These are phyloP conservation scores for Artomyces pyxidatus DNA, from an alignment of 768 basidiomycete genomes.

Conservation along the genomic window DNA sequence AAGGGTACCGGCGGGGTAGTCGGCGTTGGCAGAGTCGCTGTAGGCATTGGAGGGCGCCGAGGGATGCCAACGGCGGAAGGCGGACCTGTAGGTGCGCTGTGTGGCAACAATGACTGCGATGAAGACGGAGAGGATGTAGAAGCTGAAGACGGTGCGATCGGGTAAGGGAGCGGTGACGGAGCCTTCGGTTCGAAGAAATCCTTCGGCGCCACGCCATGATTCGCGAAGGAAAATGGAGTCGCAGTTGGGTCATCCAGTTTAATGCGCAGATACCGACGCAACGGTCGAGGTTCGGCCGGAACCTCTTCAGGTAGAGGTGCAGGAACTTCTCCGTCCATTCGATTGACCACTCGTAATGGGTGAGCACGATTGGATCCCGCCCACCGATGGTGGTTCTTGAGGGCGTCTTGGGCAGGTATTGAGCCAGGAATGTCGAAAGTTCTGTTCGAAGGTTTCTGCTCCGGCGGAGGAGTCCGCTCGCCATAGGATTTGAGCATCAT, in stretches of 20 bases:
- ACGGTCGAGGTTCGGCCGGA: no score
- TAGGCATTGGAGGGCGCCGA: constrained; percentile 19
- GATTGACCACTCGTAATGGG: no score
- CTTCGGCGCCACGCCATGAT: neutral
- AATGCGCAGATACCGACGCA: no score
- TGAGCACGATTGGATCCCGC: no score
- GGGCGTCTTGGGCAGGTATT: no score
- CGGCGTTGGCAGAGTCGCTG: constrained; percentile 14
- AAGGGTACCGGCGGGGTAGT: constrained; percentile 7
- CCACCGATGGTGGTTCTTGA: no score
- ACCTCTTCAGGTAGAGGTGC: no score
- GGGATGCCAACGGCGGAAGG: constrained; percentile 7
- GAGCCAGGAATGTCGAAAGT: no score
- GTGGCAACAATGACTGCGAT: neutral
- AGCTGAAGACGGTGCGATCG: neutral
- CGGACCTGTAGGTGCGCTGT: neutral
- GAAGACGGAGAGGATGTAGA: neutral
- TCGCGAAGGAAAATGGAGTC: constrained; percentile 5
- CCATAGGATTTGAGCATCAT: neutral
- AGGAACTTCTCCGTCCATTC: no score
- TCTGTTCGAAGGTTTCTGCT: neutral
- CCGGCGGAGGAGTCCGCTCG: neutral
- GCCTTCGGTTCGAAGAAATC: neutral
- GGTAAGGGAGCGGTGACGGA: neutral
- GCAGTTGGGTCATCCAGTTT: constrained; percentile 1